phyloP scores from a whole-genome alignment of 805 yeast genomes.

The Jamesozyma gamospora region DNA sequence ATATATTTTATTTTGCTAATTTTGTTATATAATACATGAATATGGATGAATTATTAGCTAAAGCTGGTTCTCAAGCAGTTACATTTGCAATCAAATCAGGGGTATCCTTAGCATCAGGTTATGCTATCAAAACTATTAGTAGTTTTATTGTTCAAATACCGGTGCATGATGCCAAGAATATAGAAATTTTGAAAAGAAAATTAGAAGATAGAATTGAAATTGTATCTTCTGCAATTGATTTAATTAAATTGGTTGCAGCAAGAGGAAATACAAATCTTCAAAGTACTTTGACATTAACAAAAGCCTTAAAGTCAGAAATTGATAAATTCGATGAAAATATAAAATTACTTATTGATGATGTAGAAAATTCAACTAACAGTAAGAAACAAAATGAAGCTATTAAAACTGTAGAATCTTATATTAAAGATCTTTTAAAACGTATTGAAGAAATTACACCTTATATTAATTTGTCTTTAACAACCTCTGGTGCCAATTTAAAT shows the following conservation, averaged over 20 bases:
- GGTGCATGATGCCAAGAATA: slow-evolving; percentile 42
- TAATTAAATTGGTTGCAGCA: slow-evolving; percentile 52
- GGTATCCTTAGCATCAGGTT: slow-evolving; percentile 61
- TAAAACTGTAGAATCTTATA: slow-evolving; percentile 38
- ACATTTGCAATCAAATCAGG: slow-evolving; percentile 72
- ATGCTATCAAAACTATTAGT: slow-evolving; percentile 56
- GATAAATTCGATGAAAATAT: slow-evolving; percentile 46
- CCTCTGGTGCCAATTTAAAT: slow-evolving; percentile 55
- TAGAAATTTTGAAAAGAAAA: slow-evolving; percentile 35
- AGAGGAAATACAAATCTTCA: slow-evolving; percentile 51
- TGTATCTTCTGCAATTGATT: slow-evolving; percentile 56
- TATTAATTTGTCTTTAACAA: slow-evolving; percentile 52
- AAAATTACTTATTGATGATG: slow-evolving; percentile 29
- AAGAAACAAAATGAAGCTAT: slow-evolving; percentile 30
- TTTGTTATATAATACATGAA: background rate
- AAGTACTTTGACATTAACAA: slow-evolving; percentile 44
- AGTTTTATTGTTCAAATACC: slow-evolving; percentile 34
- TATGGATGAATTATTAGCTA: slow-evolving; percentile 35
- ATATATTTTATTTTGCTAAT: too few species aligned
- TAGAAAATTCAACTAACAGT: slow-evolving; percentile 23
- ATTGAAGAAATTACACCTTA: slow-evolving; percentile 65
- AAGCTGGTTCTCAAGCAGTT: slow-evolving; percentile 72
- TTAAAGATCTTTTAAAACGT: slow-evolving; percentile 38
- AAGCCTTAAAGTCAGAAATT: slow-evolving; percentile 47
- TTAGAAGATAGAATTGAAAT: slow-evolving; percentile 51